Base-by-base conservation (phyloP, 1,139 yeast species). In the Candida tropicalis region DNA sequence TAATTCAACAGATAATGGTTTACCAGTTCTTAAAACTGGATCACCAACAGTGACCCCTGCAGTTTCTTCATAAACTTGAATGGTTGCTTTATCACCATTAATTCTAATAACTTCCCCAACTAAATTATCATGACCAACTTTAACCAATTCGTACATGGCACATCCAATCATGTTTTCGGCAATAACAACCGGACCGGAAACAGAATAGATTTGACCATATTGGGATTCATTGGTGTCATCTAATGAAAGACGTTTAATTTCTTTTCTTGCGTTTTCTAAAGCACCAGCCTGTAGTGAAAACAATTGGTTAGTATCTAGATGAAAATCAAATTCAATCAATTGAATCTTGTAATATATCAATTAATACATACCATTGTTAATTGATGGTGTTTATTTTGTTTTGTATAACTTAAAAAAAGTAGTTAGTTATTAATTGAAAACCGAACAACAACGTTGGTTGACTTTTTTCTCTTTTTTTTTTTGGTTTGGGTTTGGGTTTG, bases 11-110 rank as follows among this genome's bases (percentile, higher is more conserved):
- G 97, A 89, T 59, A 93, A 78, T 13, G 99, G 99, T 68, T 93
- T 89, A 53, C 99, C 99, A 9, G 99, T 93, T 74, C 99, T 84
- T 60, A 88, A 73, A 43, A 93, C 99, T 2, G 99, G 99, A 65
- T 93, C 99, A 59, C 99, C 99, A 34, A 93, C 98, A 34, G 97
- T 91, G 48, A 93, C 95, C 73, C 99, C 99, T 1, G 98, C 96
- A 42, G 99, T 93, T 72, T 93, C 99, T 75, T 93, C 99, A 68
- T 93, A 93, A 47, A 93, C 99, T 77, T 93, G 99, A 58, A 93
- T 89, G 41, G 99, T 93, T 48, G 97, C 97, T 72, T 90, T 91
- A 67, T 93, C 99, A 50, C 84, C 95, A 61, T 84, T 93, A 54
- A 93, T 91, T 77, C 99, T 85, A 67, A 93, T 93, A 56, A 93